These are phyloP conservation scores for Trypethelium eluteriae DNA, from an alignment of 495 filamentous ascomycete genomes.

Conservation along the genomic window DNA sequence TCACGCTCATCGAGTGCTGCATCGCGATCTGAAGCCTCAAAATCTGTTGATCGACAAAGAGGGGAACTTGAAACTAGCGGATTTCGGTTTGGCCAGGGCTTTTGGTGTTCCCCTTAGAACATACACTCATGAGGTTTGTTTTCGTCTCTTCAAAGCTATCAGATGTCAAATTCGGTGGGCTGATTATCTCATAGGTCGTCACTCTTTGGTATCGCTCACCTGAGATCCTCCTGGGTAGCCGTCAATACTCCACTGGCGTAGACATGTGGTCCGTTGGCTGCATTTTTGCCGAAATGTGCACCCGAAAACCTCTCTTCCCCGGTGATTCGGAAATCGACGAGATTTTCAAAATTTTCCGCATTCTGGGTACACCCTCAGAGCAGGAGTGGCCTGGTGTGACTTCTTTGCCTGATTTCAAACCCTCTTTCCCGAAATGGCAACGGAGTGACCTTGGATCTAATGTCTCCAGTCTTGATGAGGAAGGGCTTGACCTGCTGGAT, in stretches of 20 bases:
- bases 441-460: slow-evolving; percentile 57
- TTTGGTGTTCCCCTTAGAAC: slow-evolving; percentile 95
- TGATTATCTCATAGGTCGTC: slow-evolving; percentile 55
- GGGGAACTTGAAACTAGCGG: slow-evolving; percentile 92
- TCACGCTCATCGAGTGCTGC: slow-evolving; percentile 88
- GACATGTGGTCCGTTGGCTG: slow-evolving; percentile 99
- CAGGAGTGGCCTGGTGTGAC: slow-evolving; percentile 90
- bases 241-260: slow-evolving; percentile 95
- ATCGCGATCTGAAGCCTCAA: slow-evolving; percentile 96
- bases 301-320: slow-evolving; percentile 91
- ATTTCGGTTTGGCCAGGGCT: slow-evolving; percentile 93
- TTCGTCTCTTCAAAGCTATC: not conserved
- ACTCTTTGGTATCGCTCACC: slow-evolving; percentile 98
- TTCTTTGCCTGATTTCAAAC: slow-evolving; percentile 94
- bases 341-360: slow-evolving; percentile 98
- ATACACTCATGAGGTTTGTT: slow-evolving; percentile 82
- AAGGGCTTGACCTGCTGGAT: slow-evolving; percentile 84
- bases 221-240: slow-evolving; percentile 92
- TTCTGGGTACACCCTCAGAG: slow-evolving; percentile 88
- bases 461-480: slow-evolving; percentile 51
- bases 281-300: slow-evolving; percentile 99
- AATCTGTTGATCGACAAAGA: slow-evolving; percentile 92
- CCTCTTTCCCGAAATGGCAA: slow-evolving; percentile 92
- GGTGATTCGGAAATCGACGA: slow-evolving; percentile 99
- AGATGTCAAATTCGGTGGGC: not conserved